A percentile compares a stretch with the other conserved stretches of the same genome.
These are phyloP conservation scores for Yarrowia sp. DNA, from an alignment of 805 yeast species.

Conservation along the genomic window DNA sequence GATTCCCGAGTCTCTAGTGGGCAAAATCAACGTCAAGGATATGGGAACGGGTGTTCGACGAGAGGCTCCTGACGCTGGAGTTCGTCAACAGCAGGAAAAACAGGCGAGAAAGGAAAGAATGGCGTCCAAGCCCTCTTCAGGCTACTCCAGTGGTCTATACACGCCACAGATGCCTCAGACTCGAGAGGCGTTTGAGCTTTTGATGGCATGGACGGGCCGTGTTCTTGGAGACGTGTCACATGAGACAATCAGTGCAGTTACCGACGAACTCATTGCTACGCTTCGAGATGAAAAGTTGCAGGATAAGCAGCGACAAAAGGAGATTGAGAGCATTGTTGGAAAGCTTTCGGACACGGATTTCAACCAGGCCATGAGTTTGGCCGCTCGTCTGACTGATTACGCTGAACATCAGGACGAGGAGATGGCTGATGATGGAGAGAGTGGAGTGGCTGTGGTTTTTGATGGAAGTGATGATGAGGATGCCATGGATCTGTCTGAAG, in stretches of 20 bases:
- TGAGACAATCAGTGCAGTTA: constrained; percentile 71
- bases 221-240: constrained; percentile 78
- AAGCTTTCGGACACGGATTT: constrained; percentile 55
- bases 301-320: constrained; percentile 57
- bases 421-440: constrained; percentile 50
- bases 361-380: constrained; percentile 56
- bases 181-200: constrained; percentile 58
- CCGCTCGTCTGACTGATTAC: constrained; percentile 61
- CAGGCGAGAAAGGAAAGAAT: constrained; percentile 18
- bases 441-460: constrained; percentile 55
- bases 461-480: constrained; percentile 51
- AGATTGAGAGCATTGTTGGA: constrained; percentile 60
- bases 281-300: constrained; percentile 57
- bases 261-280: constrained; percentile 58
- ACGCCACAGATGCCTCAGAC: constrained; percentile 66
- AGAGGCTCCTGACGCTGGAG: constrained; percentile 40
- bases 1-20: constrained; percentile 75
- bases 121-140: constrained; percentile 1
- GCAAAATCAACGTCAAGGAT: constrained; percentile 69
- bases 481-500: constrained; percentile 43
- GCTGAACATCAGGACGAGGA: constrained; percentile 41
- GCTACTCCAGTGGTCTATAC: constrained; percentile 51
- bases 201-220: constrained; percentile 65
- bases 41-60: constrained; percentile 63
- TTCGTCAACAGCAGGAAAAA: constrained; percentile 29